Conservation (phyloP, 2,329 filamentous ascomycete species). For the Sphaerulina musiva region DNA sequence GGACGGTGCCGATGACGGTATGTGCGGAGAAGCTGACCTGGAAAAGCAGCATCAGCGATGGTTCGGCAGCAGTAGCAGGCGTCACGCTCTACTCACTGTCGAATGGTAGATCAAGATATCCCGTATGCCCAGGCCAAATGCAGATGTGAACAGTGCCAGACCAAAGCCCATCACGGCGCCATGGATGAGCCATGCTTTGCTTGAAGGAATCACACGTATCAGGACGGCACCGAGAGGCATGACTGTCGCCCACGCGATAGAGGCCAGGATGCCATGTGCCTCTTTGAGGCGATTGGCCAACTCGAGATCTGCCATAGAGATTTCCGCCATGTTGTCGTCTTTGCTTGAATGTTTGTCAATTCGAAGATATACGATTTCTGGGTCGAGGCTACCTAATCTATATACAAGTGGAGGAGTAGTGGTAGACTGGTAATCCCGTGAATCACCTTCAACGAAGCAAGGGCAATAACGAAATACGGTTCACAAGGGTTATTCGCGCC, state of each 20-base stretch:
- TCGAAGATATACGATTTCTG: too few relatives aligned
- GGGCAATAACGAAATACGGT: too few relatives aligned
- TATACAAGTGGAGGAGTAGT: not conserved
- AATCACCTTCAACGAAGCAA: too few relatives aligned
- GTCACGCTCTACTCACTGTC: constrained; percentile 13
- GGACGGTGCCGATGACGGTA: constrained; percentile 6
- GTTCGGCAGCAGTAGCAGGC: not conserved
- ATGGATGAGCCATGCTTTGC: constrained; percentile 40
- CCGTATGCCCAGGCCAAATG: constrained; percentile 46
- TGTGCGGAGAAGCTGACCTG: constrained; percentile 25
- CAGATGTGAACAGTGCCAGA: constrained; percentile 44
- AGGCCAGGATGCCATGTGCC: constrained; percentile 40
- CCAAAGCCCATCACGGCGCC: constrained; percentile 44
- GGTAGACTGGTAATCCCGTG: too few relatives aligned
- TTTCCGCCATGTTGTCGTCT: not conserved
- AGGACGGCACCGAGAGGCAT: constrained; percentile 39
- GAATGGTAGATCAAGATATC: constrained; percentile 34
- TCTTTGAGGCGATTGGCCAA: not conserved
- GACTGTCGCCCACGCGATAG: constrained; percentile 43
- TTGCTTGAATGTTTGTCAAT: not conserved
- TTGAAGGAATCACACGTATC: constrained; percentile 40
- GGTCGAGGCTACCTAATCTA: not conserved
- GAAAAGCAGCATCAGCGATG: not conserved
- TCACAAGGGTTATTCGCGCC: too few relatives aligned
- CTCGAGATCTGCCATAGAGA: not conserved